Evolutionary conservation across 1,284 basidiomycete genomes (phyloP).

Genomic region (Tranzscheliella williamsii): DNA sequence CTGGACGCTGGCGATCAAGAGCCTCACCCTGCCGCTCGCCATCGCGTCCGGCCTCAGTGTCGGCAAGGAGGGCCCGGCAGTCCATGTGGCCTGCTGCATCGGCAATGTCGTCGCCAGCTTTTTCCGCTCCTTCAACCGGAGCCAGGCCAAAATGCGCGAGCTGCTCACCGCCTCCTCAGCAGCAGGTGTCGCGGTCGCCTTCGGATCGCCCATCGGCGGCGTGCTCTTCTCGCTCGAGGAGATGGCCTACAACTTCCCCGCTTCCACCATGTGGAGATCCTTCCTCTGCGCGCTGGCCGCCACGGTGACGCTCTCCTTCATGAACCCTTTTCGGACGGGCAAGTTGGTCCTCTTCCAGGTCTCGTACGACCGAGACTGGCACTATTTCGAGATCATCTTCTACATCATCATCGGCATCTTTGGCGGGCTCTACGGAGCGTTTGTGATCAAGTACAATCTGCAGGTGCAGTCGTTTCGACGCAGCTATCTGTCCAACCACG

Average conservation of each 20-base stretch:
- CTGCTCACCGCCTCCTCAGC: conserved; percentile 93
- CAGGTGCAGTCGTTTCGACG: conserved; percentile 91
- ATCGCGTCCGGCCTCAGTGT: conserved; percentile 93
- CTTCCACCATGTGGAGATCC: conserved; percentile 96
- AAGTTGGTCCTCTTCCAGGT: conserved; percentile 98
- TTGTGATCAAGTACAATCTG: conserved; percentile 95
- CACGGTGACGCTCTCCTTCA: conserved; percentile 92
- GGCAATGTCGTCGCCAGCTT: conserved; percentile 82
- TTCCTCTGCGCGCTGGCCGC: conserved; percentile 97
- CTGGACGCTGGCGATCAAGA: conserved; percentile 89
- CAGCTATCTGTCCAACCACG: conserved; percentile 81
- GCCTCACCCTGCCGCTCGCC: conserved; percentile 82
- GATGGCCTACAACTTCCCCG: conserved; percentile 91
- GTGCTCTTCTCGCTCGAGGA: conserved; percentile 79
- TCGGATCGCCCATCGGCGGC: conserved; percentile 95
- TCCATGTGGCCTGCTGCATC: conserved; percentile 93
- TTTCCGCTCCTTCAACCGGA: conserved; percentile 80
- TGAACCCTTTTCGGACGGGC: conserved; percentile 97
- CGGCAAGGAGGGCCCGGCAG: conserved; percentile 97
- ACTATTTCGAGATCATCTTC: conserved; percentile 97
- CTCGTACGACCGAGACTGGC: conserved; percentile 96
- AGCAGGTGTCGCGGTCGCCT: conserved; percentile 94
- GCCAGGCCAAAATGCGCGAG: conserved; percentile 94
- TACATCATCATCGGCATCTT: conserved; percentile 93
- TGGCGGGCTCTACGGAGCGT: conserved; percentile 93